These are phyloP conservation scores for Coemansia sp. DNA, from an alignment of 192 early-diverging fungal genomes.

Conservation along the genomic window DNA sequence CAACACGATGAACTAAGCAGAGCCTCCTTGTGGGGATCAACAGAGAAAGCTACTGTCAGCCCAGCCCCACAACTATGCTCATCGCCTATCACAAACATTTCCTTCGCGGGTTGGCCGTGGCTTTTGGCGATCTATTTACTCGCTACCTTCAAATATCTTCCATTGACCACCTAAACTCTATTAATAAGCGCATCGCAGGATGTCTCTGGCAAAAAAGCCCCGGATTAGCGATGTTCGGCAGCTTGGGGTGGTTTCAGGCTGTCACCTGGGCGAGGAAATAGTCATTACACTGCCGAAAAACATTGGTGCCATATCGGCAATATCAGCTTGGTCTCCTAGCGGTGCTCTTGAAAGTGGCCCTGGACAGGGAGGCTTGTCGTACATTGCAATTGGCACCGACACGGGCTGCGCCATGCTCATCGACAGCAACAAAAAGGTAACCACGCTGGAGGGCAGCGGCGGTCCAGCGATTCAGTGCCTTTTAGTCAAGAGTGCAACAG, in stretches of 20 bases:
- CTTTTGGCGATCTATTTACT: background rate
- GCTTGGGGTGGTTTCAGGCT: background rate
- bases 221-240: background rate
- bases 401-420: conserved; percentile 29
- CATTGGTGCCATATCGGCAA: conserved; percentile 21
- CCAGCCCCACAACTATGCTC: background rate
- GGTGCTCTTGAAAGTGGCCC: background rate
- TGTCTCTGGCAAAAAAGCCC: conserved; percentile 6
- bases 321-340: conserved; percentile 20
- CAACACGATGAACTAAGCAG: too few relatives aligned
- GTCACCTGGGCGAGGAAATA: background rate
- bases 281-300: conserved; percentile 8
- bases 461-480: conserved; percentile 31
- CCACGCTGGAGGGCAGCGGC: conserved; percentile 22
- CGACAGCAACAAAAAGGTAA: conserved; percentile 2
- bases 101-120: background rate
- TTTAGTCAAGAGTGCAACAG: conserved; percentile 13
- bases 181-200: background rate
- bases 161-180: background rate
- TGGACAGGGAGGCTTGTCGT: background rate
- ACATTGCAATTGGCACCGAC: conserved; percentile 31
- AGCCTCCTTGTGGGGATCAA: too few relatives aligned
- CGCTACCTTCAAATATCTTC: background rate
- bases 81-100: background rate
- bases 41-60: too few relatives aligned